Evolutionary conservation across 768 basidiomycete species (phyloP).

Genomic region (Tulasnella sp.): DNA sequence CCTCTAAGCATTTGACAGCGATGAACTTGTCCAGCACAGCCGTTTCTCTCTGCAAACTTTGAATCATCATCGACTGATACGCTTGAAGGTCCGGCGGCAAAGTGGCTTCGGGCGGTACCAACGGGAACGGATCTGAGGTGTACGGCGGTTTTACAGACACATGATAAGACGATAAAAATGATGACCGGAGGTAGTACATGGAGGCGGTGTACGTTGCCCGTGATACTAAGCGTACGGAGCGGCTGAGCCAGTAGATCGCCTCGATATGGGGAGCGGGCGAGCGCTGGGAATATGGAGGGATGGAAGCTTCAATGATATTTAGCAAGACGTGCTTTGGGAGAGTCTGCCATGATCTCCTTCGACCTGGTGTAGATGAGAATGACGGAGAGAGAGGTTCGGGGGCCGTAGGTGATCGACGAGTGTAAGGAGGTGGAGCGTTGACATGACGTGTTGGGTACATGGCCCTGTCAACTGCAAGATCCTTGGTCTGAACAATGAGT

Average conservation of each 20-base stretch:
- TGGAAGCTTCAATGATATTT: conserved; percentile 54
- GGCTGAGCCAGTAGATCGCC: conserved; percentile 61
- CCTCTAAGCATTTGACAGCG: conserved; percentile 67
- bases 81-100: conserved; percentile 20
- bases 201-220: conserved; percentile 43
- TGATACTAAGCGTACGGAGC: conserved; percentile 53
- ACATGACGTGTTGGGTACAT: background rate
- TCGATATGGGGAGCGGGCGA: conserved; percentile 37
- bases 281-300: conserved; percentile 34
- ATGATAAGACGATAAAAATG: conserved; percentile 57
- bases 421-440: conserved; percentile 8
- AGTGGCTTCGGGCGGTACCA: conserved; percentile 18
- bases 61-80: conserved; percentile 15
- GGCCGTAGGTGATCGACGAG: background rate
- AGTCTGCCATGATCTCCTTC: background rate
- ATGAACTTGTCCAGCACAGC: conserved; percentile 68
- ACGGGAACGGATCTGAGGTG: conserved; percentile 69
- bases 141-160: conserved; percentile 56
- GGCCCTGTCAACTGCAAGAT: background rate
- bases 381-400: background rate
- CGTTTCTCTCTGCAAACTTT: conserved; percentile 54
- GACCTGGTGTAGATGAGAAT: background rate
- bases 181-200: conserved; percentile 72
- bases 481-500: background rate
- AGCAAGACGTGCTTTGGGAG: conserved; percentile 58